Evolutionary conservation across 179 eudicot genomes (phyloP).

Genomic region (Kewa caespitosa): DNA sequence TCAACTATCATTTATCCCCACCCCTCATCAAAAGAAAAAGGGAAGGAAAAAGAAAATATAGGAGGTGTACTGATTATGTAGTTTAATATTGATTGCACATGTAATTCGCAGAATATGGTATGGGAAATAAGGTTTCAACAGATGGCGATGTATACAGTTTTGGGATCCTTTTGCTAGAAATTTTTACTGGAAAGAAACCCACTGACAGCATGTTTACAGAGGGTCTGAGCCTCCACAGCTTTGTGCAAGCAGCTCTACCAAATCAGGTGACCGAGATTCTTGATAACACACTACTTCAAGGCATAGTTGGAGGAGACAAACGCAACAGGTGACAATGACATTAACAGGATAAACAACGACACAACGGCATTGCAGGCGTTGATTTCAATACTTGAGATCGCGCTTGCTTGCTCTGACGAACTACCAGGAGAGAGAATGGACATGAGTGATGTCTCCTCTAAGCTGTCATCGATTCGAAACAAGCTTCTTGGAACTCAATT

Average conservation of each 20-base stretch:
- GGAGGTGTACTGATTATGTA: too few relatives aligned
- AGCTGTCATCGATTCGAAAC: not conserved
- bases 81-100: too few relatives aligned
- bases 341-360: too few relatives aligned
- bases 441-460: constrained; percentile 4
- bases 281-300: constrained; percentile 8
- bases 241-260: not conserved
- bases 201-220: constrained; percentile 15
- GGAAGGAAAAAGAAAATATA: too few relatives aligned
- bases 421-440: not conserved
- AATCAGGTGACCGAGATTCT: not conserved
- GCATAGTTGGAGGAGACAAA: constrained; percentile 5
- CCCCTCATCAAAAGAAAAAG: too few relatives aligned
- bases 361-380: not conserved
- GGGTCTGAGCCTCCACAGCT: not conserved
- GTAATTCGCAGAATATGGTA: not conserved
- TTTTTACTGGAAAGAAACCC: constrained; percentile 25
- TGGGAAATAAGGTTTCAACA: not conserved
- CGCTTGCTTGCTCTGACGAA: constrained; percentile 10
- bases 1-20: not conserved
- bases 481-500: not conserved
- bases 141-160: constrained; percentile 19
- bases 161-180: constrained; percentile 22
- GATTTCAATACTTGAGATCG: not conserved
- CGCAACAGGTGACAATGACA: not conserved